Conservation (phyloP, 768 basidiomycete genomes). For the Mycena floridula region DNA sequence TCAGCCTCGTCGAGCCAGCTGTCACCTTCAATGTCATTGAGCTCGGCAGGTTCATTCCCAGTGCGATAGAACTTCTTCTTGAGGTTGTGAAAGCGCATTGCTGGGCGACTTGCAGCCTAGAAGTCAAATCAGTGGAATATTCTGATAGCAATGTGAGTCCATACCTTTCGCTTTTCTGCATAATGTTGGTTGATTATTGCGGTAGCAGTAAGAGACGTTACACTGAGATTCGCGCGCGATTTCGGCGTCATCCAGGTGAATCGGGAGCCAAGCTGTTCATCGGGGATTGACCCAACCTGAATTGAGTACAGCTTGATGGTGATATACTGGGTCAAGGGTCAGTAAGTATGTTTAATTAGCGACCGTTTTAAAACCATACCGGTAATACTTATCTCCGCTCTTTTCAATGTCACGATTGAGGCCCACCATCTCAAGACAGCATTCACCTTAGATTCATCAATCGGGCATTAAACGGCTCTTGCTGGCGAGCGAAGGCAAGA, state of each 20-base stretch:
- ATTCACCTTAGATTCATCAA: slow-evolving; percentile 3
- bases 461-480: slow-evolving; percentile 14
- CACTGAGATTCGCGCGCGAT: background rate
- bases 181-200: background rate
- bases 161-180: background rate
- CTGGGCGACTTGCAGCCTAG: background rate
- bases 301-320: slow-evolving; percentile 20
- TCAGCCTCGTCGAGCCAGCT: too few relatives aligned
- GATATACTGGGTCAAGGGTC: slow-evolving; percentile 9
- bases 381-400: slow-evolving; percentile 18
- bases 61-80: background rate
- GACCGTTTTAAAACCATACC: slow-evolving; percentile 10
- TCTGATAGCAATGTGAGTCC: background rate
- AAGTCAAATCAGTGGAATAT: background rate
- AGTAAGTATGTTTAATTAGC: background rate
- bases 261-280: slow-evolving; percentile 22
- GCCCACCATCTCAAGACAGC: slow-evolving; percentile 15
- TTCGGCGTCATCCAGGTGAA: slow-evolving; percentile 19
- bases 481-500: slow-evolving; percentile 10
- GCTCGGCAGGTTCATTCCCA: too few relatives aligned
- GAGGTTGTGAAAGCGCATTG: background rate
- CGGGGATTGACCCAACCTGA: slow-evolving; percentile 25
- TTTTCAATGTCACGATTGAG: slow-evolving; percentile 1
- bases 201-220: background rate
- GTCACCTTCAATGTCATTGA: too few relatives aligned